Conservation (phyloP, 2,329 filamentous ascomycete species). For the Ophiostoma piceae region DNA sequence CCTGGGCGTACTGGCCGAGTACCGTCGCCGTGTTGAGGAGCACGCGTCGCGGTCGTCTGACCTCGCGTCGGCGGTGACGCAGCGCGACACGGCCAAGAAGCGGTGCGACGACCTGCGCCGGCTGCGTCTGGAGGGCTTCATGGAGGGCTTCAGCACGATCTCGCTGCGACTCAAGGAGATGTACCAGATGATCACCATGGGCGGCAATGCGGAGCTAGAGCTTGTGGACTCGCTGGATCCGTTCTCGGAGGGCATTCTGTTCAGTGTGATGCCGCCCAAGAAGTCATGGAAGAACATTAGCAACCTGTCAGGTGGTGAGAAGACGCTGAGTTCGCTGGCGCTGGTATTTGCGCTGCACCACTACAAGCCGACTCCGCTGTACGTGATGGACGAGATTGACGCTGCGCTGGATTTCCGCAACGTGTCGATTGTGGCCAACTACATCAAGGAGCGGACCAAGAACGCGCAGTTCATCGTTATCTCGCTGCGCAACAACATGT, state of each 20-base stretch:
- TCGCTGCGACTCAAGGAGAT: constrained; percentile 95
- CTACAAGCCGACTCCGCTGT: constrained; percentile 94
- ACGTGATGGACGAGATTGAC: constrained; percentile 99
- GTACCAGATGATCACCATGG: constrained; percentile 99
- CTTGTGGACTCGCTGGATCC: constrained; percentile 94
- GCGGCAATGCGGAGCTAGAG: constrained; percentile 94
- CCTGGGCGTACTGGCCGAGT: constrained; percentile 61
- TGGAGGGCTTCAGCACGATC: constrained; percentile 94
- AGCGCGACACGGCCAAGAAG: constrained; percentile 83
- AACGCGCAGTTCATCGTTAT: constrained; percentile 99
- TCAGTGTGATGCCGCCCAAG: constrained; percentile 98
- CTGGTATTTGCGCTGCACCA: constrained; percentile 97
- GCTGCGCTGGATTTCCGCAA: constrained; percentile 96
- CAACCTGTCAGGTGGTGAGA: constrained; percentile 92
- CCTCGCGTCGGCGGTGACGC: constrained; percentile 67
- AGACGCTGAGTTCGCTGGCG: constrained; percentile 88
- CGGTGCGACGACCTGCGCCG: constrained; percentile 88
- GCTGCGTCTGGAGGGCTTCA: constrained; percentile 89
- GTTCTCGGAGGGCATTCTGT: constrained; percentile 93
- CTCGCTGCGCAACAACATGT: constrained; percentile 98
- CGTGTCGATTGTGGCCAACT: constrained; percentile 95
- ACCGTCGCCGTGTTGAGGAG: constrained; percentile 39
- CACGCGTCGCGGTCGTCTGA: constrained; percentile 59
- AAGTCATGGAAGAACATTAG: constrained; percentile 99
- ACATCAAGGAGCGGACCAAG: constrained; percentile 98